Evolutionary conservation across 176 grass and related monocot species (phyloP), one percentile per base, ranked within the genome.

Genomic region (Zoysia pacifica): DNA sequence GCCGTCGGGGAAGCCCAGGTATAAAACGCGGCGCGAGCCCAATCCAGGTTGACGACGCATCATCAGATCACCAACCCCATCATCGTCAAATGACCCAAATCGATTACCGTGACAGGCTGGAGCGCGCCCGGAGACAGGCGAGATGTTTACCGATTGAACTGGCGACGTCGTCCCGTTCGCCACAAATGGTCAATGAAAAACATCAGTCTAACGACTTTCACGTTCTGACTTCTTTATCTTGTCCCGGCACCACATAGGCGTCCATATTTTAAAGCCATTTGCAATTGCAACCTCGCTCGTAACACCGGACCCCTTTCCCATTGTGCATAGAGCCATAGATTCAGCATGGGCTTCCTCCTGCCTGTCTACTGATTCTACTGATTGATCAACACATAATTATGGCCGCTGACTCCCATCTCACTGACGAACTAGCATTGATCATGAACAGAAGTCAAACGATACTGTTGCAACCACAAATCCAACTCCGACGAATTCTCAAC

Each of bases 381-480:
- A 60, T 11, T 6, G 70, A 60, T 18, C 15, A 49, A 20, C 10
- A 68, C 38, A 54, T n/a, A 7, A 52, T 7, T 37, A 8, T 16
- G 1, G 7, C 4, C n/a, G 55, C 45, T 81, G 78, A 81, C 72
- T 70, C 69, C 7, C 37, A 5, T 28, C 14, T 6, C 6, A 12
- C 19, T 53, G 78, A 18, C 46, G 5, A 66, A 62, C 45, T 16
- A 51, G 43, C 18, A 9, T 19, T 15, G 5, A 70, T 62, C 19
- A 61, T 42, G 48, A 15, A 50, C 44, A n/a, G 0, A 72, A 65
- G 79, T 87, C 85, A 87, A 73, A 60, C 2, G 13, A 46, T 64
- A 37, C 47, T 76, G 38, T 48, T 62, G 68, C 64, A 7, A 54
- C 52, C 78, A 65, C 76, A 59, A 12, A 70, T 20, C 48, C 56